These are phyloP conservation scores for Leishmania amazonensis DNA, from an alignment of 208 protist genomes.

Conservation along the genomic window DNA sequence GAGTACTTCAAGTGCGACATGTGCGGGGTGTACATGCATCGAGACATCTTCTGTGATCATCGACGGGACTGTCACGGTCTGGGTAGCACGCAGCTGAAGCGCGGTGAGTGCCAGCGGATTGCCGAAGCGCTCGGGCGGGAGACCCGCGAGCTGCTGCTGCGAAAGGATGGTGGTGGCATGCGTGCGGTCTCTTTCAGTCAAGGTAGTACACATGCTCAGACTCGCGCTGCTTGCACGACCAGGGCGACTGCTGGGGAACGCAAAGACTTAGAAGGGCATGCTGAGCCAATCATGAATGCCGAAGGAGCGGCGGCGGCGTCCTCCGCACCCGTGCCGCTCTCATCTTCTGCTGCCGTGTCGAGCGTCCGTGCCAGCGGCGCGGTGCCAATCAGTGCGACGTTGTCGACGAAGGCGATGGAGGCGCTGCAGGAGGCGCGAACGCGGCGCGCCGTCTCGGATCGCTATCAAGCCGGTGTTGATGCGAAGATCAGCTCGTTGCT, in stretches of 20 bases:
- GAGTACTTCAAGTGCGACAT: constrained; percentile 86
- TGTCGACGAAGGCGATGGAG: constrained; percentile 24
- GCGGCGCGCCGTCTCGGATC: constrained; percentile 39
- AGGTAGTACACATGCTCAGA: not conserved
- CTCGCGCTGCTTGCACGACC: not conserved
- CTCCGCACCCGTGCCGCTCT: not conserved
- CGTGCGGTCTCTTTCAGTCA: not conserved
- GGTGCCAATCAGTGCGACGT: not conserved
- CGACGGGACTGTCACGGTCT: constrained; percentile 68
- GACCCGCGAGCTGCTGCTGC: constrained; percentile 26
- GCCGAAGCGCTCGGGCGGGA: constrained; percentile 40
- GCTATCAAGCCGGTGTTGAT: constrained; percentile 38
- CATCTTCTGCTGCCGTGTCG: not conserved
- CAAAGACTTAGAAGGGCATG: not conserved
- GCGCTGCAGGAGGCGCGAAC: constrained; percentile 47
- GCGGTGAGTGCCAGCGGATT: constrained; percentile 39
- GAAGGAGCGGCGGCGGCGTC: not conserved
- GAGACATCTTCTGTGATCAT: constrained; percentile 80
- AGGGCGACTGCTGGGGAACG: not conserved
- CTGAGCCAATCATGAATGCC: not conserved
- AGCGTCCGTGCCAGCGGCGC: not conserved
- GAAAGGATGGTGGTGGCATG: constrained; percentile 3
- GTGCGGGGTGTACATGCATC: constrained; percentile 72
- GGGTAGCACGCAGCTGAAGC: constrained; percentile 54
- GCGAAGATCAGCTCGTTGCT: constrained; percentile 34